Evolutionary conservation across 140 eudicot genomes (phyloP).

Genomic region (Bidens hawaiensis): DNA sequence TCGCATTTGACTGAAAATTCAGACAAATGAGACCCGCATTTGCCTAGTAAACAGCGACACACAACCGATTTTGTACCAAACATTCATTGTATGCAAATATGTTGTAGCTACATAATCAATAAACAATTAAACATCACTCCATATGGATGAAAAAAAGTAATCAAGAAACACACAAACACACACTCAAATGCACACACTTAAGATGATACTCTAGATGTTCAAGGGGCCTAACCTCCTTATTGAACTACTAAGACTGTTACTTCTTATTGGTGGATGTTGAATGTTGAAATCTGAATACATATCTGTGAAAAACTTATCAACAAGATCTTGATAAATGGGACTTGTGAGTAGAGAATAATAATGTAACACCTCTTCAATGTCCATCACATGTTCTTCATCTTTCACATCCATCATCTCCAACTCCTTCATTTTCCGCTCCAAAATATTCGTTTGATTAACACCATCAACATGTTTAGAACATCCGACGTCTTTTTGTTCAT

Average conservation of each 20-base stretch:
- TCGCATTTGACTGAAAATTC: background rate
- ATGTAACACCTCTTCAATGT: constrained; percentile 78
- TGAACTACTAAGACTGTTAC: constrained; percentile 38
- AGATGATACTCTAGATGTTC: constrained; percentile 32
- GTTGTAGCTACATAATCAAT: constrained; percentile 5
- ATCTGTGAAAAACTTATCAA: constrained; percentile 74
- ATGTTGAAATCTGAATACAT: constrained; percentile 62
- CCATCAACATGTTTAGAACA: constrained; percentile 14
- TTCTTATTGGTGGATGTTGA: constrained; percentile 39
- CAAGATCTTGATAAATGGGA: constrained; percentile 72
- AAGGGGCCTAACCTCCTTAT: constrained; percentile 62
- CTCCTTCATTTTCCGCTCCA: constrained; percentile 68
- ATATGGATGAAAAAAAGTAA: constrained; percentile 13
- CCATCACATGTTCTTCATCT: constrained; percentile 61
- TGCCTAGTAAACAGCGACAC: background rate
- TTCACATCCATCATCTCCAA: constrained; percentile 71
- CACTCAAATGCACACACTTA: constrained; percentile 19
- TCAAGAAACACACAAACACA: constrained; percentile 17
- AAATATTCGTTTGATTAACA: constrained; percentile 14
- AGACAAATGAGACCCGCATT: background rate
- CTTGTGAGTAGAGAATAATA: constrained; percentile 67
- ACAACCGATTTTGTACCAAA: background rate
- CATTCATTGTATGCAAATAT: background rate
- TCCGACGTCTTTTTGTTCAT: constrained; percentile 22
- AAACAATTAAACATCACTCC: constrained; percentile 7